Percentiles rank a stretch among this genome's conserved stretches.
Conservation (phyloP, 148 eudicot genomes). For the Heliamphora exappendiculata region DNA sequence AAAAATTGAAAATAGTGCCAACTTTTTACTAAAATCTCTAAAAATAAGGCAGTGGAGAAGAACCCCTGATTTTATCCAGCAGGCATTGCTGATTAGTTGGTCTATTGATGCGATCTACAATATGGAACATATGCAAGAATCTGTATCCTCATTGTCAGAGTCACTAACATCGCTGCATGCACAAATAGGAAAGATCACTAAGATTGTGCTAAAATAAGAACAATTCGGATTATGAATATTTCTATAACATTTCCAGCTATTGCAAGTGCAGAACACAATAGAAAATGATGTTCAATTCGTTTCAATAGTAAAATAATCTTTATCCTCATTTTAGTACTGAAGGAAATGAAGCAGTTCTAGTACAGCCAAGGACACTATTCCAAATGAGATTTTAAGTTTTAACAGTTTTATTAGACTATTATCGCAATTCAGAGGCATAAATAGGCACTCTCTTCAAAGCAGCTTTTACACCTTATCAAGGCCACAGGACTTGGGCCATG, state of each 20-base stretch:
- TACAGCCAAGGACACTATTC: neutral
- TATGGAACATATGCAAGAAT: conserved; percentile 40
- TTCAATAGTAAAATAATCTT: neutral
- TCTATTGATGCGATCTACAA: conserved; percentile 25
- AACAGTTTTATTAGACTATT: no score
- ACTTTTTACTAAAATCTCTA: neutral
- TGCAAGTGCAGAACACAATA: neutral
- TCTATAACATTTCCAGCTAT: neutral
- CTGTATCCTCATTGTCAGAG: conserved; percentile 42
- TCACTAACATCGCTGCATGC: conserved; percentile 40
- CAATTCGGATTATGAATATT: neutral
- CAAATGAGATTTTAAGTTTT: neutral
- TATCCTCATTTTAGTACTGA: neutral
- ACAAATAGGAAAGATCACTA: neutral
- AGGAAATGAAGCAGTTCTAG: neutral
- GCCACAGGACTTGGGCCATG: neutral
- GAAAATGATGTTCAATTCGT: neutral
- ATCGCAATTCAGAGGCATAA: neutral
- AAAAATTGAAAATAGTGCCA: neutral
- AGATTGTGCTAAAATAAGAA: neutral
- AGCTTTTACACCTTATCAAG: neutral
- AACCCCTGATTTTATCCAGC: conserved; percentile 8
- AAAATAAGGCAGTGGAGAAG: neutral
- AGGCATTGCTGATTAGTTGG: conserved; percentile 1
- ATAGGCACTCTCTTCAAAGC: neutral